Conservation (phyloP, 345 rosid species). For the Clausena lansium region DNA sequence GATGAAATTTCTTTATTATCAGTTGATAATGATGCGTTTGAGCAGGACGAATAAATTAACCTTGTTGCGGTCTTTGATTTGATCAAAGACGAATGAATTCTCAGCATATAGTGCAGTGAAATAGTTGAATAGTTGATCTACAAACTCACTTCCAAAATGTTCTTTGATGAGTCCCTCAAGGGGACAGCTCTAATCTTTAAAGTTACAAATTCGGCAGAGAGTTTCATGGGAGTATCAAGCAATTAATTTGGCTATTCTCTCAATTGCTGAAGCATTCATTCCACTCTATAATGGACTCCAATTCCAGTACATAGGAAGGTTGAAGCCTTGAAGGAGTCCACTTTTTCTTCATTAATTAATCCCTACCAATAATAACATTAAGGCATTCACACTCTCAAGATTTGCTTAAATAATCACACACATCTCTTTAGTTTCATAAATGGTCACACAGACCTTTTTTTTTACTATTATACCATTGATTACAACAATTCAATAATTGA, state of each 20-base stretch:
- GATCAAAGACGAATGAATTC: neutral
- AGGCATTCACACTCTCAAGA: no score
- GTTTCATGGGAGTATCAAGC: neutral
- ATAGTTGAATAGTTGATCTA: neutral
- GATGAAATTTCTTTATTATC: neutral
- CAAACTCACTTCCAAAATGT: conserved; percentile 20
- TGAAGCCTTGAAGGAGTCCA: conserved; percentile 13
- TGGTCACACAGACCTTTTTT: no score
- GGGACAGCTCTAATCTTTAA: neutral
- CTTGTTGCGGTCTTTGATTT: neutral
- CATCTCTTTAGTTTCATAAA: no score
- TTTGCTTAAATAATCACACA: no score
- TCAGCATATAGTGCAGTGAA: neutral
- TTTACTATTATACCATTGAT: no score
- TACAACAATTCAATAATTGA: no score
- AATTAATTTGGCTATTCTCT: conserved; percentile 1
- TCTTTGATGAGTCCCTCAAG: conserved; percentile 1
- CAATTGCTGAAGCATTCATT: conserved; percentile 10
- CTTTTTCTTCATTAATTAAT: neutral
- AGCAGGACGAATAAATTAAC: neutral
- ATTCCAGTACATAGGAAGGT: conserved; percentile 2
- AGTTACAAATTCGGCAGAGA: neutral
- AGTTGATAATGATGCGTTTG: neutral
- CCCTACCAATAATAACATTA: neutral
- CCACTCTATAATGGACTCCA: neutral